phyloP scores from a whole-genome alignment of 2,329 filamentous ascomycete species.

The Akanthomyces muscarius region DNA sequence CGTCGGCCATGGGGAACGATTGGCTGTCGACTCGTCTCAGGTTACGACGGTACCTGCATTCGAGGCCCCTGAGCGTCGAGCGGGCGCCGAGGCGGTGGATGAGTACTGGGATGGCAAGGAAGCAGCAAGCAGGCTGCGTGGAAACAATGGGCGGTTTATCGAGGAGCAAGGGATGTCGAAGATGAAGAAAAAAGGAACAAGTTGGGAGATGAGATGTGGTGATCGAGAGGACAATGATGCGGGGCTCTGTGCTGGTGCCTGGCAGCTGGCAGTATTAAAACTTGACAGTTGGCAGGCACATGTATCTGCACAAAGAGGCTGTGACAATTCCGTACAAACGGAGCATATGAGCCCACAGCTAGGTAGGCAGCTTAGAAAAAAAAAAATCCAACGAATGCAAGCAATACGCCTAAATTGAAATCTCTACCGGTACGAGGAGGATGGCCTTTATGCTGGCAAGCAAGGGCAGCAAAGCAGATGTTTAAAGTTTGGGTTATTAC shows the following conservation, averaged over 20 bases:
- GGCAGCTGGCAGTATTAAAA: background rate
- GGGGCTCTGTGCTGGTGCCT: background rate
- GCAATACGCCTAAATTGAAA: background rate
- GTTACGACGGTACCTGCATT: slow-evolving; percentile 27
- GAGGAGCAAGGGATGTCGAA: background rate
- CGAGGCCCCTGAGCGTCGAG: slow-evolving; percentile 17
- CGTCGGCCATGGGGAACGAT: slow-evolving; percentile 23
- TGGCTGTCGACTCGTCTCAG: slow-evolving; percentile 33
- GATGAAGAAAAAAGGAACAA: background rate
- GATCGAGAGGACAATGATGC: background rate
- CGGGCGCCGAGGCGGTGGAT: slow-evolving; percentile 2
- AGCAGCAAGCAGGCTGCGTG: background rate
- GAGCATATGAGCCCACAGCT: background rate
- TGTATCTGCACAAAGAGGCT: background rate
- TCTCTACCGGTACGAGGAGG: background rate
- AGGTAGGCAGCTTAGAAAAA: no score
- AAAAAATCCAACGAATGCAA: background rate
- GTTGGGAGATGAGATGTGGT: background rate
- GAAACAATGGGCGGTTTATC: background rate
- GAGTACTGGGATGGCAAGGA: background rate
- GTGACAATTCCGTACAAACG: background rate
- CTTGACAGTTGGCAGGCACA: background rate
- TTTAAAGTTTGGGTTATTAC: background rate
- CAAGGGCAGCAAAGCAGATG: background rate
- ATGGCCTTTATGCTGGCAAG: background rate